These are phyloP conservation scores for Cucumis melo DNA, from an alignment of 306 rosid genomes.

Conservation along the genomic window DNA sequence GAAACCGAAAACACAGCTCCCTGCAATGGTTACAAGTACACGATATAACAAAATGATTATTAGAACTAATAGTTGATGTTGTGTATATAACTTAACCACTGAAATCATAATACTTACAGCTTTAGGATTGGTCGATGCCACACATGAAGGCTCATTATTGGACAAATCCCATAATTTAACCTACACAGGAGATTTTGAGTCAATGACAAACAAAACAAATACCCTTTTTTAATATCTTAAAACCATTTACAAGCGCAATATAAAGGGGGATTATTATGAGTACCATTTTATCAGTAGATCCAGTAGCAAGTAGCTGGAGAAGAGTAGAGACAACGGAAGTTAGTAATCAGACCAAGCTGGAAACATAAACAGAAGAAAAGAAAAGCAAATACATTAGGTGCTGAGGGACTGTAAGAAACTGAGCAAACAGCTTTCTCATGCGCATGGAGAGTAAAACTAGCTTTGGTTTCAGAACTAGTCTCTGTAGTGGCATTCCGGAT, in stretches of 20 bases:
- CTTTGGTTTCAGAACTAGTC: slow-evolving; percentile 31
- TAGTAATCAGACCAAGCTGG: slow-evolving; percentile 4
- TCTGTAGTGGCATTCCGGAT: slow-evolving; percentile 49
- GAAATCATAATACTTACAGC: slow-evolving; percentile 31
- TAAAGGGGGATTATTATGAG: neutral
- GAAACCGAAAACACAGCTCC: slow-evolving; percentile 69
- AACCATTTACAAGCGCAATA: neutral
- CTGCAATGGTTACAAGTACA: slow-evolving; percentile 19
- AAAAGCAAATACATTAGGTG: slow-evolving; percentile 48
- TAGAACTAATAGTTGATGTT: neutral
- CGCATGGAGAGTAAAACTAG: slow-evolving; percentile 82
- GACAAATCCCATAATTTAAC: no score
- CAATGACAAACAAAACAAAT: no score
- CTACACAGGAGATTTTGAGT: slow-evolving; percentile 14
- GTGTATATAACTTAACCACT: neutral
- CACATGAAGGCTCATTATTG: slow-evolving; percentile 46
- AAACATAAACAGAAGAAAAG: neutral
- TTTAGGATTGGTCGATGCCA: slow-evolving; percentile 43
- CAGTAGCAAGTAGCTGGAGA: slow-evolving; percentile 78
- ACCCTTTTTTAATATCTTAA: no score
- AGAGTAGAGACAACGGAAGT: slow-evolving; percentile 10
- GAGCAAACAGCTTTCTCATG: slow-evolving; percentile 72
- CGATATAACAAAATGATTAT: neutral
- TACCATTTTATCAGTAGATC: slow-evolving; percentile 83
- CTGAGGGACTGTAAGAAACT: slow-evolving; percentile 52